A percentile compares a stretch with the other conserved stretches of the same genome.
Evolutionary conservation across 139 green algal genomes (phyloP).

Genomic region (Closterium sp.): DNA sequence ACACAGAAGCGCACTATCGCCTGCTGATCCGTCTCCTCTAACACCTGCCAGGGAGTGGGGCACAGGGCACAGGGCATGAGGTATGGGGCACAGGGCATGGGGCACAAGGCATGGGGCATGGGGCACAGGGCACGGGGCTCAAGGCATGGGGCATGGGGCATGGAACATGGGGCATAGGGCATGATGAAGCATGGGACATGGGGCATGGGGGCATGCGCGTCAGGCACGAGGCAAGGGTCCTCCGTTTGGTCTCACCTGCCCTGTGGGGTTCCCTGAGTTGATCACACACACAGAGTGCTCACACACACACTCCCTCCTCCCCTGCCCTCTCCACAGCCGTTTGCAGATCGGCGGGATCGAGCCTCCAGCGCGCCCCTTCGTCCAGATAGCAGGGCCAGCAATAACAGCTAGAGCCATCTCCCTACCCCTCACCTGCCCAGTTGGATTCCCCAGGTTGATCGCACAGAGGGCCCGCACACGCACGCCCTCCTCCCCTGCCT

Average conservation of each 20-base stretch:
- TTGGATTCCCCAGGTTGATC: constrained; percentile 97
- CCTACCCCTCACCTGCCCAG: constrained; percentile 63
- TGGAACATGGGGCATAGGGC: too few species aligned
- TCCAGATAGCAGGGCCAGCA: constrained; percentile 65
- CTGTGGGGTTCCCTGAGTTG: constrained; percentile 95
- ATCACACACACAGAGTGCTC: constrained; percentile 86
- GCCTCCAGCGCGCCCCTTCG: constrained; percentile 61
- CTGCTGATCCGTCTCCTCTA: constrained; percentile 22
- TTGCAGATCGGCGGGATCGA: constrained; percentile 66
- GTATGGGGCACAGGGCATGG: too few species aligned
- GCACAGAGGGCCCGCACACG: constrained; percentile 76
- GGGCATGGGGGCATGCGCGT: too few species aligned
- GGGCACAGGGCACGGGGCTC: too few species aligned
- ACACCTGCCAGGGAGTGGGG: constrained; percentile 23
- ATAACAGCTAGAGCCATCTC: constrained; percentile 79
- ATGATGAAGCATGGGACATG: constrained; percentile 61
- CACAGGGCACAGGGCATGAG: too few species aligned
- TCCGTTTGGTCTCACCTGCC: constrained; percentile 86
- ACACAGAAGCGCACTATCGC: constrained; percentile 70
- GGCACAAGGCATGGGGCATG: too few species aligned
- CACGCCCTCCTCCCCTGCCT: constrained; percentile 59
- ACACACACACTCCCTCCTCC: constrained; percentile 62
- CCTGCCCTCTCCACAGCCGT: constrained; percentile 54
- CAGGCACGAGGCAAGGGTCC: too few species aligned
- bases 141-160: too few species aligned